Conservation (phyloP, 257 asterid species). For the Euphrasia confusa region DNA sequence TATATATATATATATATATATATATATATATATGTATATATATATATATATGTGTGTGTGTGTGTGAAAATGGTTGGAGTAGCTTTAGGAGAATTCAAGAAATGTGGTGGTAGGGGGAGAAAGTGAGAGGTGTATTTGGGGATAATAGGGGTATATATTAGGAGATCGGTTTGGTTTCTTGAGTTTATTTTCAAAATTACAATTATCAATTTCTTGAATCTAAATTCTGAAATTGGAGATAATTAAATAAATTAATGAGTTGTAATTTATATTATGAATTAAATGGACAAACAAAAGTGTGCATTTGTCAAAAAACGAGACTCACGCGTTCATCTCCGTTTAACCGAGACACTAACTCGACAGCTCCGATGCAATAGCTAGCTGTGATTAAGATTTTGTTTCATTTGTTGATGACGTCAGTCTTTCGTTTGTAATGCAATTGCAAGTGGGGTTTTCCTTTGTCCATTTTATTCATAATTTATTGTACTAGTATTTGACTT, state of each 20-base stretch:
- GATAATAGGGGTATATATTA: slow-evolving; percentile 1
- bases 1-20: not conserved
- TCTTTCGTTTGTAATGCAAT: not conserved
- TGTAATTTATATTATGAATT: not conserved
- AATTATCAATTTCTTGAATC: not conserved
- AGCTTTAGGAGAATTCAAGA: slow-evolving; percentile 47
- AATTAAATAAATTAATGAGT: no score
- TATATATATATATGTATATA: no score
- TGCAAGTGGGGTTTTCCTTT: no score
- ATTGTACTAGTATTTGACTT: not conserved
- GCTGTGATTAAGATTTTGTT: no score
- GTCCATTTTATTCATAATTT: not conserved
- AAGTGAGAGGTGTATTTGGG: slow-evolving; percentile 2
- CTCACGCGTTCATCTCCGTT: no score
- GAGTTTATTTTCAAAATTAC: not conserved
- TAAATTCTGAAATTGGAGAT: not conserved
- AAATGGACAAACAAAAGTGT: no score
- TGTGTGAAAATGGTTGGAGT: slow-evolving; percentile 31
- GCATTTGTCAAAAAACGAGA: no score
- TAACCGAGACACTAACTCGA: no score
- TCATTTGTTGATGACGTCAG: not conserved
- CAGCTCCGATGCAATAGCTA: no score
- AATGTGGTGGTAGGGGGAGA: slow-evolving; percentile 26
- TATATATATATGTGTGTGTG: not conserved
- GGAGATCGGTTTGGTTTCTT: not conserved